Percentiles rank a stretch among this genome's conserved stretches.
phyloP scores from a whole-genome alignment of 1,284 basidiomycete species.

The Marasmius sp. region DNA sequence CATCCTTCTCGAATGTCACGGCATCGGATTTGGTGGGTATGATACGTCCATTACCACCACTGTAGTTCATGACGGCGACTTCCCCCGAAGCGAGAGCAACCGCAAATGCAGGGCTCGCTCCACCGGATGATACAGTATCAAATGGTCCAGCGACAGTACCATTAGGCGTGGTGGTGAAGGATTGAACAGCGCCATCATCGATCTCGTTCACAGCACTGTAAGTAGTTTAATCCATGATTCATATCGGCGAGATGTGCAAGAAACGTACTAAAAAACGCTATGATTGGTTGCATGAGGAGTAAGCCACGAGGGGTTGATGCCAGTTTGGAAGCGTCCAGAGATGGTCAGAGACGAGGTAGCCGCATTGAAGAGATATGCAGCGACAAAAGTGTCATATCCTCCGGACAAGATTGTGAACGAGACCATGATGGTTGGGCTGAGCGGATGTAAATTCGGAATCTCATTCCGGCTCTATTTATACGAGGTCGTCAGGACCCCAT shows the following conservation, averaged over 20 bases:
- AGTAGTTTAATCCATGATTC: conserved; percentile 12
- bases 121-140: conserved; percentile 49
- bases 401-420: conserved; percentile 14
- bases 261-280: conserved; percentile 17
- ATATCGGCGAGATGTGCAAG: not conserved
- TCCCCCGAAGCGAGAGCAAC: conserved; percentile 51
- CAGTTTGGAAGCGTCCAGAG: conserved; percentile 1
- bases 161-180: conserved; percentile 47
- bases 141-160: conserved; percentile 47
- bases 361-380: conserved; percentile 11
- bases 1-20: conserved; percentile 37
- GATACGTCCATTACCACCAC: conserved; percentile 54
- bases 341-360: conserved; percentile 5
- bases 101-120: conserved; percentile 51
- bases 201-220: conserved; percentile 60
- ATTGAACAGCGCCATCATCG: conserved; percentile 47
- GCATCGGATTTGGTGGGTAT: conserved; percentile 41
- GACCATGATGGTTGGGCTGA: conserved; percentile 9
- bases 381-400: conserved; percentile 13
- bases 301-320: conserved; percentile 64
- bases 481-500: no score
- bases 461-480: not conserved
- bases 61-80: conserved; percentile 63
- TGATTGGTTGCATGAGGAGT: conserved; percentile 52
- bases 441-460: not conserved